Evolutionary conservation across 148 eudicot species (phyloP), one percentile per base, ranked within the genome.

Genomic region (Salicornia ramosissima): DNA sequence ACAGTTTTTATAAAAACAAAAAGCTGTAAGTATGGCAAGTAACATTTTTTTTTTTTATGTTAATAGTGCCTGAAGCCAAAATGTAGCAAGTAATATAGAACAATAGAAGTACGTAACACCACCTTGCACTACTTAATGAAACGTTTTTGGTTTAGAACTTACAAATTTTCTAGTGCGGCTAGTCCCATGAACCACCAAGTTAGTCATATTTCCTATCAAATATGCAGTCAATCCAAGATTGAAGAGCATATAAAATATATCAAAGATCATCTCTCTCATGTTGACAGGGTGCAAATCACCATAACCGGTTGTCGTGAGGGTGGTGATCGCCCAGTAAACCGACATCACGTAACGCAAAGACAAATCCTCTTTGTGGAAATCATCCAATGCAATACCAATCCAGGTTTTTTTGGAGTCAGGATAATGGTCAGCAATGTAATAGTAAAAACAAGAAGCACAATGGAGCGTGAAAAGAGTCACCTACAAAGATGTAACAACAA

Each of bases 201-300:
- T 86, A n/a, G 97, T 92, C 97, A 92, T 92, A 79, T 92, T 92
- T 72, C 97, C 97, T 36, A 92, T 92, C 60, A 92, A 62, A 70
- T 92, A 92, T 12, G 97, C 76, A 9, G 86, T 80, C 71, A 92
- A 74, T 21, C 89, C 90, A 45, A 92, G 92, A 79, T 92, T 87
- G 82, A 92, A 86, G 74, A 92, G 82, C 96, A 89, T 85, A 77
- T 78, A 91, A 63, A 82, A 82, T 14, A 82, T 80, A 73, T 71
- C 86, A 63, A 92, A 92, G 31, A 87, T 12, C 97, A 81, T 92
- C 78, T 92, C 97, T 51, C 71, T 6, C 26, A 62, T 67, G 77
- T 87, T 87, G 30, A 84, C 90, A 33, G 97, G 82, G 68, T 92
- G 97, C 57, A 89, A 67, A 78, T 92, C 97, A 72, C 97, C 97